A percentile compares a stretch with the other conserved stretches of the same genome.
Conservation (phyloP, 1,284 basidiomycete genomes). For the Ustilago sp. region DNA sequence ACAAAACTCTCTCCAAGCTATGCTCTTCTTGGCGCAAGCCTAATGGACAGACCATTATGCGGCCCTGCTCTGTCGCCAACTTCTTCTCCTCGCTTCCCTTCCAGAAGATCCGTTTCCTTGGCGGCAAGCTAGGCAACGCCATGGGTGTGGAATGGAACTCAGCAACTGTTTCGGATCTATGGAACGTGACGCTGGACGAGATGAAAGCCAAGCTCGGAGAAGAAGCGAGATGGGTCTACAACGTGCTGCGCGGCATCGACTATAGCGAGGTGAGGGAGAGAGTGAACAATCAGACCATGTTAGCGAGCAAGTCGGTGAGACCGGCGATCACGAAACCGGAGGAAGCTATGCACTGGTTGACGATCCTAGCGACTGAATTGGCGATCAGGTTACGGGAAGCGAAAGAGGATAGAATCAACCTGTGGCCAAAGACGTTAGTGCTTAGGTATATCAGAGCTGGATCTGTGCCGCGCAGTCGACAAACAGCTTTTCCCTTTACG, state of each 20-base stretch:
- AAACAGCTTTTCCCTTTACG: conserved; percentile 80
- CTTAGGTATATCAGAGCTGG: conserved; percentile 73
- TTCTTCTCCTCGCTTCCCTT: conserved; percentile 60
- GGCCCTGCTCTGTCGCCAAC: conserved; percentile 51
- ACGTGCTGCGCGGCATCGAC: conserved; percentile 85
- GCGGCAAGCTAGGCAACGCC: conserved; percentile 91
- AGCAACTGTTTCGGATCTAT: conserved; percentile 80
- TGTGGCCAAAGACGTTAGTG: conserved; percentile 91
- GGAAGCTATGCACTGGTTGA: conserved; percentile 81
- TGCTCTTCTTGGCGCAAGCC: conserved; percentile 62
- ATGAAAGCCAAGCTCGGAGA: conserved; percentile 87
- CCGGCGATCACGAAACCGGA: conserved; percentile 53
- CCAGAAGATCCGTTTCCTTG: conserved; percentile 82
- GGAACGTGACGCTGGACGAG: conserved; percentile 75
- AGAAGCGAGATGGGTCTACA: conserved; percentile 81
- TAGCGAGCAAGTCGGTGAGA: conserved; percentile 64
- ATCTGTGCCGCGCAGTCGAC: conserved; percentile 79
- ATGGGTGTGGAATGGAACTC: conserved; percentile 88
- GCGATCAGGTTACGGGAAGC: conserved; percentile 85
- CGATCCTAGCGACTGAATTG: conserved; percentile 88
- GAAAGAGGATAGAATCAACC: conserved; percentile 75
- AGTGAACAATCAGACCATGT: conserved; percentile 63
- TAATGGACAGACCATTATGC: conserved; percentile 64
- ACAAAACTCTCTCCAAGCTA: conserved; percentile 94
- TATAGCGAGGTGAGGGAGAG: conserved; percentile 80